Percentiles rank a stretch among this genome's conserved stretches.
phyloP scores from a whole-genome alignment of 2,329 filamentous ascomycete genomes.

The Emericellopsis cladophorae region DNA sequence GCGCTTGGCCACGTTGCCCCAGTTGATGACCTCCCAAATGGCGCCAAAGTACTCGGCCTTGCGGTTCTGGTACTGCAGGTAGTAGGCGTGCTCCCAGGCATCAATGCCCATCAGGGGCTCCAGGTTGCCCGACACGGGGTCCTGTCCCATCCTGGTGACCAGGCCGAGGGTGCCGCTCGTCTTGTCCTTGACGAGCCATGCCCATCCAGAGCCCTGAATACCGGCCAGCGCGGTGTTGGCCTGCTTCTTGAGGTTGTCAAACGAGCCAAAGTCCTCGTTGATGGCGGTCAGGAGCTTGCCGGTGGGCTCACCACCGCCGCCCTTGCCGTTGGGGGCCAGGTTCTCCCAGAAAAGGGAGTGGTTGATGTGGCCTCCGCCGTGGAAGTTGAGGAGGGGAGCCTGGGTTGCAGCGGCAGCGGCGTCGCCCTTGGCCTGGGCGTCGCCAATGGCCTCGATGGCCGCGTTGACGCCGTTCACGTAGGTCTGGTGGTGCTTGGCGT shows the following conservation, averaged over 20 bases:
- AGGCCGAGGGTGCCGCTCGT: conserved; percentile 47
- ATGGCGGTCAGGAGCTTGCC: conserved; percentile 53
- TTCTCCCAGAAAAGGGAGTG: conserved; percentile 82
- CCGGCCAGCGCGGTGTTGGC: conserved; percentile 58
- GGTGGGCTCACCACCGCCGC: conserved; percentile 46
- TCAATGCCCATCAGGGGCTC: conserved; percentile 79
- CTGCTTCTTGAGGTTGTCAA: conserved; percentile 50
- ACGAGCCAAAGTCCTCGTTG: conserved; percentile 52
- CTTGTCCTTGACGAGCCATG: conserved; percentile 71
- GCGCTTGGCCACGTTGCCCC: conserved; percentile 76
- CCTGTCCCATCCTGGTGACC: conserved; percentile 72
- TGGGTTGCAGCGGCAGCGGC: conserved; percentile 33
- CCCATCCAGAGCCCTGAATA: conserved; percentile 83
- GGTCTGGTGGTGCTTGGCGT: conserved; percentile 88
- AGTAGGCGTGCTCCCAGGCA: conserved; percentile 95
- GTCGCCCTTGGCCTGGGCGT: conserved; percentile 52
- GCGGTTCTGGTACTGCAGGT: conserved; percentile 91
- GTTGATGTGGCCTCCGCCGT: conserved; percentile 77
- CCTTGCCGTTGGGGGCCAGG: conserved; percentile 54
- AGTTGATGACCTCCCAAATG: conserved; percentile 93
- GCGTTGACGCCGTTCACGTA: conserved; percentile 86
- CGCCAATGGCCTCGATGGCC: conserved; percentile 57
- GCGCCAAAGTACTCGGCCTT: conserved; percentile 93
- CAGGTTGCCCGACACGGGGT: conserved; percentile 75
- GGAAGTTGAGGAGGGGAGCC: conserved; percentile 57